Percentiles rank a stretch among this genome's conserved stretches.
phyloP scores from a whole-genome alignment of 1,284 basidiomycete genomes.

The Pseudozyma hubeiensis region DNA sequence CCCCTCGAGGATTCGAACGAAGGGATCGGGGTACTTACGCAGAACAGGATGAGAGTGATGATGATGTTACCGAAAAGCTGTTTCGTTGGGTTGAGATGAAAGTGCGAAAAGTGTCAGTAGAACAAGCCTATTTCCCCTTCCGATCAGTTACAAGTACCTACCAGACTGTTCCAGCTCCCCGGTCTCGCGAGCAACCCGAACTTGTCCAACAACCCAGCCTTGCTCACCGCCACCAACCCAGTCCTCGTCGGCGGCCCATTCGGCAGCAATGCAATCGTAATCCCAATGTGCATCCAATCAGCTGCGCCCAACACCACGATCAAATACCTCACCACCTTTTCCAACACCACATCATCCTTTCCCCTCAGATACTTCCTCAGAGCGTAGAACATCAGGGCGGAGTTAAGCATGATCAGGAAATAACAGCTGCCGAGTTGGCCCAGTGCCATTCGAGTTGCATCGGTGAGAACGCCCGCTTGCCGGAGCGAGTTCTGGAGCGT shows the following conservation, averaged over 20 bases:
- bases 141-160: conserved; percentile 6
- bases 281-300: conserved; percentile 61
- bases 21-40: conserved; percentile 26
- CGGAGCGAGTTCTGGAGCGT: conserved; percentile 27
- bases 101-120: conserved; percentile 1
- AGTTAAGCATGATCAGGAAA: conserved; percentile 60
- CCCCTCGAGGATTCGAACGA: not conserved
- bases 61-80: conserved; percentile 62
- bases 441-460: conserved; percentile 46
- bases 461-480: conserved; percentile 24
- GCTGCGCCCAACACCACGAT: conserved; percentile 55
- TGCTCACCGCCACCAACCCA: conserved; percentile 6
- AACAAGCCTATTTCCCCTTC: not conserved
- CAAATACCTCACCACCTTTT: conserved; percentile 44
- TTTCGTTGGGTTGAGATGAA: not conserved
- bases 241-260: conserved; percentile 31
- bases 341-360: conserved; percentile 25
- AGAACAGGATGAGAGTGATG: conserved; percentile 60
- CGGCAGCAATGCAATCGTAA: conserved; percentile 56
- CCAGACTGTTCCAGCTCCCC: conserved; percentile 50
- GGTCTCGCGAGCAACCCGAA: conserved; percentile 25
- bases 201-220: conserved; percentile 20
- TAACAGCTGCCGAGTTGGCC: conserved; percentile 60
- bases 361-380: conserved; percentile 31
- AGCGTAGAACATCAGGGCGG: conserved; percentile 49